Conservation (phyloP, 2,329 filamentous ascomycete genomes). For the Fusarium odoratissimum region DNA sequence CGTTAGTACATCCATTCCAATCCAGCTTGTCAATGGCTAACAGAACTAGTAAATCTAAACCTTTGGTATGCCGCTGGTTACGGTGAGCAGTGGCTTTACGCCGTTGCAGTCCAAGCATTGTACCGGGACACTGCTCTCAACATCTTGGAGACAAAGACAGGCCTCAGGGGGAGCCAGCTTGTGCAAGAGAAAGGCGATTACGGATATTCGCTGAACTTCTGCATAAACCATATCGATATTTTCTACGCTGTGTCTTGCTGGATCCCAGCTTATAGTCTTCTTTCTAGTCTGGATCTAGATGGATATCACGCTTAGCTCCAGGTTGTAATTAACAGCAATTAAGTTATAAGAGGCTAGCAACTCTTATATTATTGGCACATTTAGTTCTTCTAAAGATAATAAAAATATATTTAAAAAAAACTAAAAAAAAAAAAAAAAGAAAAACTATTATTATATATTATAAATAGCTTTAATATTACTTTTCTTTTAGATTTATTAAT, state of each 20-base stretch:
- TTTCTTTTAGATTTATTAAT: too few relatives aligned
- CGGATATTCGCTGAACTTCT: fast-evolving
- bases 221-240: fast-evolving
- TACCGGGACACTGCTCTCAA: not conserved
- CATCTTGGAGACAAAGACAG: not conserved
- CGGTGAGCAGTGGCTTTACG: not conserved
- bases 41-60: not conserved
- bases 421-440: too few relatives aligned
- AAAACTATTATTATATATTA: too few relatives aligned
- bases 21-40: not conserved
- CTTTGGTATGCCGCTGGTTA: not conserved
- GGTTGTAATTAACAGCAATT: fast-evolving
- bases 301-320: not conserved
- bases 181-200: fast-evolving
- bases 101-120: not conserved
- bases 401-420: too few relatives aligned
- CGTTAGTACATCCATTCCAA: too few relatives aligned
- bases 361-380: too few relatives aligned
- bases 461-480: too few relatives aligned
- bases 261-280: fast-evolving
- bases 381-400: too few relatives aligned
- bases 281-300: fast-evolving
- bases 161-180: fast-evolving
- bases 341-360: too few relatives aligned
- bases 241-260: not conserved